These are phyloP conservation scores for Rutstroemia sp. DNA, from an alignment of 2,329 filamentous ascomycete genomes.

Conservation along the genomic window DNA sequence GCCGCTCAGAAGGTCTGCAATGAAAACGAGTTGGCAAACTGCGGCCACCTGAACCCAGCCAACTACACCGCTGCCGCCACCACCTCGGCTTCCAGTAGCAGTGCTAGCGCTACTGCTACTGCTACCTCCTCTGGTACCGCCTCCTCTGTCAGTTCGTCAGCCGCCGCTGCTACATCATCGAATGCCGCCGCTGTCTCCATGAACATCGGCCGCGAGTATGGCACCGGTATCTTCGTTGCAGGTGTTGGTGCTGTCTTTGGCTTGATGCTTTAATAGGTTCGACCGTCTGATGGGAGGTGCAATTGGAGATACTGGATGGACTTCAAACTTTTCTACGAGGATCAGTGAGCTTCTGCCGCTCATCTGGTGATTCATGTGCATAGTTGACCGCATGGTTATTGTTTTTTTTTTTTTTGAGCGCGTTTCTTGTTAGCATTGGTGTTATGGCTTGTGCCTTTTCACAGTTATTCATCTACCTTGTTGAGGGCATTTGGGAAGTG, in stretches of 20 bases:
- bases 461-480: slow-evolving; percentile 15
- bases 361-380: slow-evolving; percentile 20
- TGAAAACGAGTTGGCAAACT: slow-evolving; percentile 34
- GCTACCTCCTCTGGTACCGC: slow-evolving; percentile 21
- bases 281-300: neutral
- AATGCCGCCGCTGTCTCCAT: slow-evolving; percentile 32
- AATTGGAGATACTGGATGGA: neutral
- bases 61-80: slow-evolving; percentile 25
- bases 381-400: slow-evolving; percentile 14
- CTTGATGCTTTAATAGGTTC: slow-evolving; percentile 40
- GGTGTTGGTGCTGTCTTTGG: slow-evolving; percentile 47
- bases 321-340: slow-evolving; percentile 9
- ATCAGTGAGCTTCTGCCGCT: neutral
- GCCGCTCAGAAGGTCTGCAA: slow-evolving; percentile 42
- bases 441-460: slow-evolving; percentile 27
- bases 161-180: slow-evolving; percentile 25
- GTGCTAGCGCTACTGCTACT: slow-evolving; percentile 24
- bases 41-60: slow-evolving; percentile 37
- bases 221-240: slow-evolving; percentile 37
- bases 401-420: slow-evolving; percentile 2
- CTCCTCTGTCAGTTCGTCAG: slow-evolving; percentile 20
- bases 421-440: slow-evolving; percentile 26
- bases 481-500: neutral
- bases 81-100: slow-evolving; percentile 34
- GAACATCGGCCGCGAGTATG: slow-evolving; percentile 35